Base-by-base conservation (phyloP, 2,329 filamentous ascomycete genomes). In the Colletotrichum lentis region DNA sequence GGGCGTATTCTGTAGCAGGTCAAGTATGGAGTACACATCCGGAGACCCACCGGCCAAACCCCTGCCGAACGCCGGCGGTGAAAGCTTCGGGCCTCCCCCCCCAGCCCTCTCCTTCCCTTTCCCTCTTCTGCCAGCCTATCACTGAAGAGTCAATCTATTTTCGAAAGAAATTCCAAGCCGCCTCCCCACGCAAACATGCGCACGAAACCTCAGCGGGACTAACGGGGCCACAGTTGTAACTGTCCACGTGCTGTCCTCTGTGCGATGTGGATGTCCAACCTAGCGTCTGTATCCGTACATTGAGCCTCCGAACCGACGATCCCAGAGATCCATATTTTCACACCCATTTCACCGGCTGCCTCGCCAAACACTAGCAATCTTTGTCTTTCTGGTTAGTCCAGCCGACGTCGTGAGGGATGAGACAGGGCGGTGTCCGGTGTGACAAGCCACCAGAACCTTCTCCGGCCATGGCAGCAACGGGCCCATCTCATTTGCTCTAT, bases 11-110 rank as follows among this genome's bases (percentile, higher is more conserved):
- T 59, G 60, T 39, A 64, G 41, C 55, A 55, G 65, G 56, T 46
- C 49, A 55, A 24, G 11, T 10, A 35, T 7, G 10, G 8, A 8
- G 31, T 10, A 35, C 8, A 2, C 7, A 7, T n/a, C 62, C 62
- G 62, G 35, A 20, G 55, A 39, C 43, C 43, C 66, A 55, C 62
- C 62, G 49, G 62, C 50, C 62, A 65, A 50, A 68, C 27, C 55
- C 49, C 31, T 60, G 50, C 66, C 50, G 24, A 52, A 27, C 53
- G 50, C 66, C 55, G 62, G 66, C 66, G 66, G 62, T 66, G 66
- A 65, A 65, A 64, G 37, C 56, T 14, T 44, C 52, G 47, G 37
- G 16, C 37, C 27, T 20, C 18, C 20, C 46, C 46, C 22, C 44
- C 35, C 54, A 50, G 44, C 31, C 56, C 44, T 37, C 56, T 47